Evolutionary conservation across 495 filamentous ascomycete genomes (phyloP), one percentile per base, ranked within the genome.

Genomic region (Tetracladium marchalianum): DNA sequence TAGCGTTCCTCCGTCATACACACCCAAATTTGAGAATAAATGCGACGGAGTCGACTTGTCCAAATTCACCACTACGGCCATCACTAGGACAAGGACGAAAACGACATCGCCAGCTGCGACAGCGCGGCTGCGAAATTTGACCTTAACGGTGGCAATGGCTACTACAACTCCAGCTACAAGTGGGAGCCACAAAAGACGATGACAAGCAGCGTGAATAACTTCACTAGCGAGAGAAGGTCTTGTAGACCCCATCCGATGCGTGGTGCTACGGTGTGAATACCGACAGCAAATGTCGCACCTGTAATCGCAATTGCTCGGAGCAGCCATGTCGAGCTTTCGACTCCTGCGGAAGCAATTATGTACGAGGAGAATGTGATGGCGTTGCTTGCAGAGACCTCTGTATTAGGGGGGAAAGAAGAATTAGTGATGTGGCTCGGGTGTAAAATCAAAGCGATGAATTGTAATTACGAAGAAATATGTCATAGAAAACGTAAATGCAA

Each of bases 191-290:
- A 27, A 27, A 3, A 27, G 22, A 27, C 22, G 7, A 71, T 70
- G 13, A 67, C 66, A 2, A 61, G 52, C 11, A 75, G 62, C 1
- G 72, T 51, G 22, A 68, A 57, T 32, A 75, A 62, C 50, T 75
- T 75, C 16, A 73, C 57, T 62, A 67, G 70, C 2, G 66, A 66
- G 0, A 75, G 59, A 0, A 60, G 46, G 53, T 75, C 71, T 53
- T 71, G 67, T n/a, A 75, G 56, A 38, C 49, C 62, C 33, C 78
- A 67, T 27, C 77, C 76, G 58, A 67, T 70, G 59, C 76, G 76
- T 17, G 74, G 60, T 0, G 70, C 59, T 13, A 66, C 56, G 0
- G 70, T 51, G 43, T 80, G 74, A 27, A 80, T 54, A 5, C 71
- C 47, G 37, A 71, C 70, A 0, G 72, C 70, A 19, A 67, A 68